Evolutionary conservation across 2,329 filamentous ascomycete species (phyloP), one percentile per base, ranked within the genome.

Genomic region (Alternaria hordeiaustralica): DNA sequence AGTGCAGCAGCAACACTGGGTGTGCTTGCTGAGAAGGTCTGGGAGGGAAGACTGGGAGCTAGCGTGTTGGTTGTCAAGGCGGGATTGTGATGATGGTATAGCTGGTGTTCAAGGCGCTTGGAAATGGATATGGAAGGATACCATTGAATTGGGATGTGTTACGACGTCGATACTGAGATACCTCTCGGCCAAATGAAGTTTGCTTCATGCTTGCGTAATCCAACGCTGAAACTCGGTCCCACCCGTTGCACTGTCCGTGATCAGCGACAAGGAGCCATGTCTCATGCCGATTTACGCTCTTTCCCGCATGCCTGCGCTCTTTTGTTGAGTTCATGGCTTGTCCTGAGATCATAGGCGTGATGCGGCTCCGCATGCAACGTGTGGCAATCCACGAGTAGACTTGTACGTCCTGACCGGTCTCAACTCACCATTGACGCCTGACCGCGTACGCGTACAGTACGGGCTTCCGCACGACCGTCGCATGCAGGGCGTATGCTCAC

Each of bases 51-150:
- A 12, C 79, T 91, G n/a, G 86, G 85, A 66, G 88, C 89, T 0
- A 93, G 91, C 77, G 80, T 94, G 25, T 81, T 94, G 57, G 87
- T 94, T 58, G 84, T 94, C 26, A 89, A 93, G 79, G 90, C 90
- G 23, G 75, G 73, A 28, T 26, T 62, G 21, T 62, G 21, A 51
- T 12, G 41, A 9, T 33, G 9, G 36, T 15, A 25, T 45, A 26
- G 41, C 20, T 45, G 49, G 49, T 23, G 49, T 55, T 53, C 15
- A 12, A 12, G 36, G 20, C 51, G 18, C 18, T 44, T 53, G 33
- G 20, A 6, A 12, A 23, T 6, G 30, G 30, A 36, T 21, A 45
- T 44, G 43, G 36, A 18, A 23, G 18, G 20, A 5, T 33, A 33
- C 13, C 47, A 51, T 21, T 51, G 25, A n/a, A 23, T 20, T 51